phyloP scores from a whole-genome alignment of 306 rosid species.

The Clitoria ternatea region DNA sequence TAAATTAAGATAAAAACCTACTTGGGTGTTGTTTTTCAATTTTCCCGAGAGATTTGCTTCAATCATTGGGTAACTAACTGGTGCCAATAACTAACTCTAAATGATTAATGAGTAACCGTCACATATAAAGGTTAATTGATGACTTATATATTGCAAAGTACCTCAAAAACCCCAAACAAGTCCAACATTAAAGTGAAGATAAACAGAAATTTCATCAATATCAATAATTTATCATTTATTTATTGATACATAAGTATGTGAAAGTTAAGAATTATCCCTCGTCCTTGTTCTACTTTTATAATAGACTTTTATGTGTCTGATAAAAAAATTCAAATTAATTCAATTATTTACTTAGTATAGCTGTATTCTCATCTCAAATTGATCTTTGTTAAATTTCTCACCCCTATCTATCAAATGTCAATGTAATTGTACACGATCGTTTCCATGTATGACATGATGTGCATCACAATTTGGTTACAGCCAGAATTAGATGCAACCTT shows the following conservation, averaged over 20 bases:
- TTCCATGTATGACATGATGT: not conserved
- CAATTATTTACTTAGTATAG: not conserved
- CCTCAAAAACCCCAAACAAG: not conserved
- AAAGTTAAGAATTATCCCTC: not conserved
- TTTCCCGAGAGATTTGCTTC: conserved; percentile 44
- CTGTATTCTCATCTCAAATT: not conserved
- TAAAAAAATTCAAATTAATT: not conserved
- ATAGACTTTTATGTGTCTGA: not conserved
- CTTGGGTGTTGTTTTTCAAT: conserved; percentile 13
- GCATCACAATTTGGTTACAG: not conserved
- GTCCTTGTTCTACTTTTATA: not conserved
- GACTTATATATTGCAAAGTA: conserved; percentile 8
- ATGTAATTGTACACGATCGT: not conserved
- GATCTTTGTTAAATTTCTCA: not conserved
- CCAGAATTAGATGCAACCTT: not conserved
- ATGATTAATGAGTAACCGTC: conserved; percentile 32
- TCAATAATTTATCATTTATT: not conserved
- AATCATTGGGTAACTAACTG: conserved; percentile 49
- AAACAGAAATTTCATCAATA: not conserved
- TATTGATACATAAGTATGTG: not conserved
- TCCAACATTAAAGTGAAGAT: not conserved
- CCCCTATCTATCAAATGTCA: not conserved
- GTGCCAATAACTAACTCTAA: conserved; percentile 46
- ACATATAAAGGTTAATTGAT: conserved; percentile 24
- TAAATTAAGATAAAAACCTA: not conserved